Conservation (phyloP, 352 stramenopile genomes). For the Nothophytophthora sp. region DNA sequence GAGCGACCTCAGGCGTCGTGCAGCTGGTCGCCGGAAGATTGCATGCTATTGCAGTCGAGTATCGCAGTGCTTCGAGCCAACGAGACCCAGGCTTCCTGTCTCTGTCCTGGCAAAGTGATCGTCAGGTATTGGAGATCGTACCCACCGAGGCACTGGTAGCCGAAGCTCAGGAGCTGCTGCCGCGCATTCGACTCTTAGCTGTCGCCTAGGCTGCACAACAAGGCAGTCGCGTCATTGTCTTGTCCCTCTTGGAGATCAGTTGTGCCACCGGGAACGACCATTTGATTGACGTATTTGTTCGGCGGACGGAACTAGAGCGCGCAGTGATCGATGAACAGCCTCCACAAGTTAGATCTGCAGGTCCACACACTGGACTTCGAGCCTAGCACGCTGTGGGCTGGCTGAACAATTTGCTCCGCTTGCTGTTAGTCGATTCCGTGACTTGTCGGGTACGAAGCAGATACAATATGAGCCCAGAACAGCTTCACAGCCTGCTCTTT, state of each 20-base stretch:
- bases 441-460: too few relatives aligned
- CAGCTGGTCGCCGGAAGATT: conserved; percentile 28
- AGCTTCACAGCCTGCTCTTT: too few relatives aligned
- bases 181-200: conserved; percentile 19
- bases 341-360: too few relatives aligned
- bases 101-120: conserved; percentile 19
- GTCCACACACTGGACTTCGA: too few relatives aligned
- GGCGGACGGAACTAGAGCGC: conserved; percentile 76
- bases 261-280: conserved; percentile 48
- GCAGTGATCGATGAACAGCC: conserved; percentile 81
- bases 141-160: conserved; percentile 14
- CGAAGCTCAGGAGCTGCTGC: conserved; percentile 20
- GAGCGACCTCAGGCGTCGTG: conserved; percentile 11
- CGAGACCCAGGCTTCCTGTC: conserved; percentile 13
- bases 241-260: conserved; percentile 59
- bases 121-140: conserved; percentile 13
- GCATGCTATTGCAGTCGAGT: conserved; percentile 50
- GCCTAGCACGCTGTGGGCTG: too few relatives aligned
- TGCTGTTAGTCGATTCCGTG: too few relatives aligned
- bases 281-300: conserved; percentile 48
- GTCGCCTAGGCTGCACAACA: too few relatives aligned
- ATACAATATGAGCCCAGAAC: too few relatives aligned
- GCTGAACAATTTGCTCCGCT: too few relatives aligned
- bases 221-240: conserved; percentile 46
- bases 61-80: conserved; percentile 25